These are phyloP conservation scores for Glycine soja DNA, from an alignment of 306 rosid genomes.

Conservation along the genomic window DNA sequence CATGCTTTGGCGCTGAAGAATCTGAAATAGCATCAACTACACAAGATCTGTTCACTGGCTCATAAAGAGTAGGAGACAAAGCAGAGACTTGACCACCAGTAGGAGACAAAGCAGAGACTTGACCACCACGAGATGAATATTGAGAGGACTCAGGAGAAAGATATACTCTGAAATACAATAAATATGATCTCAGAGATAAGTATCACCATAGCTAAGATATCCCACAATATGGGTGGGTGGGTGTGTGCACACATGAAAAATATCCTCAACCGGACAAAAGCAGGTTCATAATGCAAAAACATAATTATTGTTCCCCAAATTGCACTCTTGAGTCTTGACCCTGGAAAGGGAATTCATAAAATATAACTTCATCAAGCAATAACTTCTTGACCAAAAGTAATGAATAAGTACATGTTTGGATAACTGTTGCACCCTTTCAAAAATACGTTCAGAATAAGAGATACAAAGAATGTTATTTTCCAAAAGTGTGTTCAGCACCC, in stretches of 20 bases:
- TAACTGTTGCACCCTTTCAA: background rate
- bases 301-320: background rate
- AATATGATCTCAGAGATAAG: background rate
- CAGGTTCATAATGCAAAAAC: background rate
- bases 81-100: slow-evolving; percentile 45
- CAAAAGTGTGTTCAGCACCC: background rate
- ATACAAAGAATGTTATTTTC: background rate
- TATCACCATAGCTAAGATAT: too few species aligned
- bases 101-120: slow-evolving; percentile 50
- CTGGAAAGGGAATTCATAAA: slow-evolving; percentile 6
- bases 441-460: background rate
- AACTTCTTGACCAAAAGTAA: too few species aligned
- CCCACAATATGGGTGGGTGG: too few species aligned
- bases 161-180: slow-evolving; percentile 59
- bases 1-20: slow-evolving; percentile 60
- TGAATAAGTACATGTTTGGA: background rate
- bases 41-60: slow-evolving; percentile 53
- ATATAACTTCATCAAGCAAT: background rate
- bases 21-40: slow-evolving; percentile 44
- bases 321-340: background rate
- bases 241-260: background rate
- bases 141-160: slow-evolving; percentile 57
- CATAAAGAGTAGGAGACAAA: slow-evolving; percentile 45
- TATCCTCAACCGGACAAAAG: background rate
- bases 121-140: slow-evolving; percentile 33